phyloP scores from a whole-genome alignment of 1,139 yeast species.

The Diutina sp. region DNA sequence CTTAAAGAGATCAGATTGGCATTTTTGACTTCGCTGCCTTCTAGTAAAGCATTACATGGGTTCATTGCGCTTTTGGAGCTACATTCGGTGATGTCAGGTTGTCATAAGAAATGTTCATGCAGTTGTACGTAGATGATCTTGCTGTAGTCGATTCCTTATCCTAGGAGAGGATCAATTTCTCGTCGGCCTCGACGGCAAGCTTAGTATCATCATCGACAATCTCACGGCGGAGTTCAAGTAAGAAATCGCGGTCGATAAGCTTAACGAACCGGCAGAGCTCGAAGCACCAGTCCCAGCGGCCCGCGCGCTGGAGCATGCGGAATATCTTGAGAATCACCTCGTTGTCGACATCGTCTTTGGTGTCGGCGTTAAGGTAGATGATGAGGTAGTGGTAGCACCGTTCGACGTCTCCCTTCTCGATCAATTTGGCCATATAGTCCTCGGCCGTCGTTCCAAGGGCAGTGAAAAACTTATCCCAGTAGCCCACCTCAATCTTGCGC shows the following conservation, averaged over 20 bases:
- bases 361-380: constrained; percentile 20
- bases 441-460: constrained; percentile 24
- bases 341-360: constrained; percentile 15
- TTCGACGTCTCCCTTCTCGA: constrained; percentile 22
- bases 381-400: constrained; percentile 30
- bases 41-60: too few species aligned
- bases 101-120: too few species aligned
- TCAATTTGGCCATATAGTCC: constrained; percentile 24
- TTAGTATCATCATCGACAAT: neutral
- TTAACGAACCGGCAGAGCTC: constrained; percentile 34
- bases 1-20: too few species aligned
- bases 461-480: constrained; percentile 26
- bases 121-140: too few species aligned
- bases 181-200: neutral
- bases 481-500: constrained; percentile 28
- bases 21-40: too few species aligned
- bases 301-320: constrained; percentile 17
- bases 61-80: too few species aligned
- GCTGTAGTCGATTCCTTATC: too few species aligned
- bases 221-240: neutral
- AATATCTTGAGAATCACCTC: constrained; percentile 22
- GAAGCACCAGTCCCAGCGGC: constrained; percentile 33
- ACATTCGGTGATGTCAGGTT: too few species aligned
- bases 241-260: constrained; percentile 21
- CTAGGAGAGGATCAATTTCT: neutral